phyloP scores from a whole-genome alignment of 805 yeast species.

The Tetrapisispora phaffii region DNA sequence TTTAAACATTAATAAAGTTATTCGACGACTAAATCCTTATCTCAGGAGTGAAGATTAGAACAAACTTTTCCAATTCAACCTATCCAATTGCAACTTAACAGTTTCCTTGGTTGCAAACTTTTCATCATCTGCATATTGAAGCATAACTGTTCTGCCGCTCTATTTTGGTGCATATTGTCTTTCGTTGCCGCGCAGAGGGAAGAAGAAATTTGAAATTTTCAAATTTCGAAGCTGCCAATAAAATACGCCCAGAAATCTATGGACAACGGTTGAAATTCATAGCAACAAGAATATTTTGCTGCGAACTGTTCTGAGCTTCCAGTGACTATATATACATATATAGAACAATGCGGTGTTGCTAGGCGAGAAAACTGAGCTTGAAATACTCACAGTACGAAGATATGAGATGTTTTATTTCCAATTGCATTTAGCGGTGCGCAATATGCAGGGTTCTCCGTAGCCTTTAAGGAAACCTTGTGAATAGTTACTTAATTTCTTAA shows the following conservation, averaged over 20 bases:
- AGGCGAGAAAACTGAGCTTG: not conserved
- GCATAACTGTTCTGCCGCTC: not conserved
- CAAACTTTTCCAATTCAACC: too few species aligned
- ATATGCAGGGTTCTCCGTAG: too few species aligned
- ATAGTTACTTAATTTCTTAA: too few species aligned
- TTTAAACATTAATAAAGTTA: too few species aligned
- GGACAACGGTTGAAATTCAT: not conserved
- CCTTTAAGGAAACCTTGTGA: too few species aligned
- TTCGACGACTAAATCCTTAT: too few species aligned
- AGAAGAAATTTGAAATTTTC: not conserved
- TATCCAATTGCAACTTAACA: too few species aligned
- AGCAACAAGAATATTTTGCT: not conserved
- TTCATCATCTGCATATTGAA: not conserved
- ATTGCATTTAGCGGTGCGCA: not conserved
- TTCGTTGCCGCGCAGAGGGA: not conserved
- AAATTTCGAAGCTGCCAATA: not conserved
- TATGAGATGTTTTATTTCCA: not conserved
- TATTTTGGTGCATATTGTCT: not conserved
- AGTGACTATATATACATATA: not conserved
- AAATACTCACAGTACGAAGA: not conserved
- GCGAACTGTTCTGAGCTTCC: not conserved
- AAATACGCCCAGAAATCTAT: not conserved
- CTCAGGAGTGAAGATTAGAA: too few species aligned
- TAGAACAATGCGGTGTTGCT: not conserved
- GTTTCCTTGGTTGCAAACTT: not conserved